phyloP scores from a whole-genome alignment of 306 rosid species.

The Arachis stenosperma region DNA sequence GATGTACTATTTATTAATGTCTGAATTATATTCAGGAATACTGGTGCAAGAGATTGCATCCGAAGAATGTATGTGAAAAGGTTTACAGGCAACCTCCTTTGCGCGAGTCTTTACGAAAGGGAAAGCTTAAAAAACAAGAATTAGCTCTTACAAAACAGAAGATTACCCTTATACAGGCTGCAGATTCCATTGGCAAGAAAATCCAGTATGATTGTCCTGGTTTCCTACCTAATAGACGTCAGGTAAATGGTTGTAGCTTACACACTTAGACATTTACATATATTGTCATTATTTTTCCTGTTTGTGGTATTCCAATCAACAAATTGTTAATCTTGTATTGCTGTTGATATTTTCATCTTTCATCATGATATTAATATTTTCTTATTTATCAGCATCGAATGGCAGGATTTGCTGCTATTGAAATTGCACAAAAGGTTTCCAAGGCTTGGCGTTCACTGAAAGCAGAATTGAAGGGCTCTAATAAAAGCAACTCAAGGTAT shows the following conservation, averaged over 20 bases:
- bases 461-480: slow-evolving; percentile 75
- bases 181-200: slow-evolving; percentile 83
- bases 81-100: slow-evolving; percentile 93
- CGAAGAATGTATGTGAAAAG: slow-evolving; percentile 93
- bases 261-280: not conserved
- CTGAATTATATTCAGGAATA: slow-evolving; percentile 67
- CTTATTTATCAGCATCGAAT: slow-evolving; percentile 85
- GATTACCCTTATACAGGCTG: slow-evolving; percentile 76
- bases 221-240: slow-evolving; percentile 84
- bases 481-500: slow-evolving; percentile 65
- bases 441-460: slow-evolving; percentile 89
- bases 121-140: slow-evolving; percentile 82
- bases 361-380: slow-evolving; percentile 33
- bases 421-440: slow-evolving; percentile 93
- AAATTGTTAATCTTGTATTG: slow-evolving; percentile 4
- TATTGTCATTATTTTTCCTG: not conserved
- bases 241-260: slow-evolving; percentile 55
- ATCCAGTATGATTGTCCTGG: slow-evolving; percentile 96
- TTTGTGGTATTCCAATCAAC: slow-evolving; percentile 19
- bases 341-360: slow-evolving; percentile 17
- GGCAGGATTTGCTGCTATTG: slow-evolving; percentile 98
- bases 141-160: slow-evolving; percentile 74
- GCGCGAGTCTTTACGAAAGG: slow-evolving; percentile 84
- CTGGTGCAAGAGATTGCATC: slow-evolving; percentile 97
- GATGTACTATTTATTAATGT: slow-evolving; percentile 27